A percentile compares a stretch with the other conserved stretches of the same genome.
Evolutionary conservation across 345 rosid genomes (phyloP).

Genomic region (Rhodamnia argentea): DNA sequence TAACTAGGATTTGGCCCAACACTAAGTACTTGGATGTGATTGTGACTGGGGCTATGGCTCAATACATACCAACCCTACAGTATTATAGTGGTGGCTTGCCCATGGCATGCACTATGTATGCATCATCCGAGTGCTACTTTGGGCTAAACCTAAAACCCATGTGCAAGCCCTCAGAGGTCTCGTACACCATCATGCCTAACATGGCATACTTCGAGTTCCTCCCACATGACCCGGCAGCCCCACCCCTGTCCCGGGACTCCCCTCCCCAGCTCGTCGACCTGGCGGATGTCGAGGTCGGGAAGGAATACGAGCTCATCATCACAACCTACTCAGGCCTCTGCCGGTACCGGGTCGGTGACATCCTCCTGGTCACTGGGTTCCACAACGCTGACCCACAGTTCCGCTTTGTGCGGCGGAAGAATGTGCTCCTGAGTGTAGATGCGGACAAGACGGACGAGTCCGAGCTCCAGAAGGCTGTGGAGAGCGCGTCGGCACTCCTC

Average conservation of each 20-base stretch:
- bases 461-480: constrained; percentile 63
- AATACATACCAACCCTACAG: constrained; percentile 28
- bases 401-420: constrained; percentile 65
- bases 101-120: constrained; percentile 33
- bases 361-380: constrained; percentile 74
- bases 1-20: constrained; percentile 25
- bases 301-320: constrained; percentile 75
- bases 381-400: constrained; percentile 81
- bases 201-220: constrained; percentile 23
- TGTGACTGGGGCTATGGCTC: constrained; percentile 33
- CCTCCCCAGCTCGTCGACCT: constrained; percentile 42
- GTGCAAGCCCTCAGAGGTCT: constrained; percentile 24
- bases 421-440: constrained; percentile 73
- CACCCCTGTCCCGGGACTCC: background rate
- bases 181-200: constrained; percentile 27
- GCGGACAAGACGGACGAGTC: constrained; percentile 84
- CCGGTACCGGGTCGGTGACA: constrained; percentile 82
- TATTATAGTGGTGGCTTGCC: constrained; percentile 27
- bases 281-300: constrained; percentile 60
- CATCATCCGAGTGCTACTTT: constrained; percentile 32
- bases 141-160: constrained; percentile 26
- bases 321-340: constrained; percentile 71
- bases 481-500: constrained; percentile 38
- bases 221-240: background rate
- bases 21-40: constrained; percentile 31